Evolutionary conservation across 805 yeast species (phyloP), one percentile per base, ranked within the genome.

Genomic region (Tetrapisispora phaffii): DNA sequence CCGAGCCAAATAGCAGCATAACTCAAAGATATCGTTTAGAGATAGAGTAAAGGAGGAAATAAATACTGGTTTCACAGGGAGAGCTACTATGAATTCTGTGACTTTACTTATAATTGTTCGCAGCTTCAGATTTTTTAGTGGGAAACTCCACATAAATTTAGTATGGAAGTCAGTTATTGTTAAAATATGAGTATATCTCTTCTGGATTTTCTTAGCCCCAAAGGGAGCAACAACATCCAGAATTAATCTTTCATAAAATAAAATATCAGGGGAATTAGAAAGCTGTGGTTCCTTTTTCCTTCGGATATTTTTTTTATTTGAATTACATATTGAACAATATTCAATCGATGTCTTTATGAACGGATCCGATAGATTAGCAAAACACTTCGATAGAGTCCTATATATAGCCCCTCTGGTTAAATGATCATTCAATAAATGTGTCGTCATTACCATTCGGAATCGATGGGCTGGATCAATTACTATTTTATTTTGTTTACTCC

Each of bases 381-480:
- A 58, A 21, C 47, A 46, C 24, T 51, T 47, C 10, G 44, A 44
- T 16, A 64, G 29, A 12, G 47, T 41, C 10, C 44, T 44, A 39
- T 54, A 52, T 7, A 60, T 40, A 13, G 44, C 43, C 20, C 49
- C 49, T 23, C 40, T 46, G 7, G 47, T 44, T 34, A 51, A 45
- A 47, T 62, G 67, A 16, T 49, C 46, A 47, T 64, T 63, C 47
- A 62, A 48, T n/a, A 64, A 34, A 45, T 64, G 68, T 3, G 58
- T 54, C 12, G 55, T 51, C 50, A 62, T 53, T 7, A 62, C 49
- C 36, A 60, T 44, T 39, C 62, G 60, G 33, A 48, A 57, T 17
- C 60, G 46, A 37, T 41, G 41, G 7, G 57, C 49, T 1, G 68
- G 68, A 31, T 62, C 64, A 36, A 60, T 56, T 1, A 60, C 57